Conservation (phyloP, 176 grass and related monocot genomes). For the Phoenix dactylifera region DNA sequence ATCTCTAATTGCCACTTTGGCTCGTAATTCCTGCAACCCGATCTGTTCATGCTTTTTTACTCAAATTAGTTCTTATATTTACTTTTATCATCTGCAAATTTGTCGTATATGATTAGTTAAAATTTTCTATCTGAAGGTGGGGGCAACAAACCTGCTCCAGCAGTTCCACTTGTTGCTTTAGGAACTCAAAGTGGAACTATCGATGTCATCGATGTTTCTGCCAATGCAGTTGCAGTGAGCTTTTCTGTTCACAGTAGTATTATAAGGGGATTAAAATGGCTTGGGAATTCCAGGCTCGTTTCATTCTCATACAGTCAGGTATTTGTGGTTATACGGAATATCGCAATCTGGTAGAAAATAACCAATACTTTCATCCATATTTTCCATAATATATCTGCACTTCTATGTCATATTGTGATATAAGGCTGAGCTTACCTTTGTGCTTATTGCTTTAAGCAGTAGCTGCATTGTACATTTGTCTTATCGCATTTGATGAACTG, state of each 20-base stretch:
- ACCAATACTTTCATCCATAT: too few relatives aligned
- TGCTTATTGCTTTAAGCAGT: too few relatives aligned
- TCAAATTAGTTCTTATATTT: background rate
- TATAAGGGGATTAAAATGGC: slow-evolving; percentile 88
- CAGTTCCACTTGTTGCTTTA: slow-evolving; percentile 89
- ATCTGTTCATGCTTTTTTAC: slow-evolving; percentile 7
- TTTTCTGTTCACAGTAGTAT: slow-evolving; percentile 76
- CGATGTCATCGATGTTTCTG: slow-evolving; percentile 79
- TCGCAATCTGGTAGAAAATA: too few relatives aligned
- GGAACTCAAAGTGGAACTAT: slow-evolving; percentile 88
- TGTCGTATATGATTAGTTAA: background rate
- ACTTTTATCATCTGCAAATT: background rate
- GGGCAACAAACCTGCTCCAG: slow-evolving; percentile 96
- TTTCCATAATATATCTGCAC: too few relatives aligned
- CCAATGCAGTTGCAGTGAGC: slow-evolving; percentile 77
- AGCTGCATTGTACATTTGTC: too few relatives aligned
- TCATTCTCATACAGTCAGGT: slow-evolving; percentile 96
- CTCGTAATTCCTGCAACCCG: slow-evolving; percentile 46
- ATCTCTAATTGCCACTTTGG: slow-evolving; percentile 95
- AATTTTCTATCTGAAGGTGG: slow-evolving; percentile 59
- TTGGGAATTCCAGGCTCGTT: slow-evolving; percentile 94
- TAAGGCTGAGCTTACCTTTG: too few relatives aligned
- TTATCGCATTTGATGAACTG: too few relatives aligned
- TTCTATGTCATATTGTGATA: too few relatives aligned
- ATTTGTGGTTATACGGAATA: slow-evolving; percentile 18